Evolutionary conservation across 352 stramenopile genomes (phyloP).

Genomic region (Phytophthora fragariaefolia): DNA sequence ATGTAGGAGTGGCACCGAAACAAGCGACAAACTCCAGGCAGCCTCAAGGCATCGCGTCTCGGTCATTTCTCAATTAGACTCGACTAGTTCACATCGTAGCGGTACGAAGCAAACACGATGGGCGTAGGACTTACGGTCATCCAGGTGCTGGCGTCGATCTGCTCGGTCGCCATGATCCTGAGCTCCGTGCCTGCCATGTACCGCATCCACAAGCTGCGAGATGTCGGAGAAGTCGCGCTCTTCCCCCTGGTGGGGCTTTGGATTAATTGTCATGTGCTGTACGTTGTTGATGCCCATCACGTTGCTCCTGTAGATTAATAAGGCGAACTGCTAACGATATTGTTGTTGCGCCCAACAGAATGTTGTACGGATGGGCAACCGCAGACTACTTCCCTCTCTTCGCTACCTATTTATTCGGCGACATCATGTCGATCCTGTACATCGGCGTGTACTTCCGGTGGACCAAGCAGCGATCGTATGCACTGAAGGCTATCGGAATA

Average conservation of each 20-base stretch:
- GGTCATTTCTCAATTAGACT: constrained; percentile 37
- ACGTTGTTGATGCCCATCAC: constrained; percentile 11
- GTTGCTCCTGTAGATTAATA: constrained; percentile 8
- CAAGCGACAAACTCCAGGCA: constrained; percentile 6
- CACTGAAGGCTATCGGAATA: constrained; percentile 24
- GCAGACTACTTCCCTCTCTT: constrained; percentile 43
- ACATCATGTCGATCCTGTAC: constrained; percentile 42
- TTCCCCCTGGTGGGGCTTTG: constrained; percentile 50
- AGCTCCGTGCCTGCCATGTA: constrained; percentile 46
- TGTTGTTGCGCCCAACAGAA: constrained; percentile 25
- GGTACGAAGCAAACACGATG: constrained; percentile 18
- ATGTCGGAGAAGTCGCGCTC: constrained; percentile 42
- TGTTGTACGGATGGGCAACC: constrained; percentile 45
- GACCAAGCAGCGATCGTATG: constrained; percentile 31
- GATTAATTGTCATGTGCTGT: constrained; percentile 49
- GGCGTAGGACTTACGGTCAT: constrained; percentile 37
- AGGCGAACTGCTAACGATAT: constrained; percentile 6
- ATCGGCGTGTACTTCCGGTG: constrained; percentile 39
- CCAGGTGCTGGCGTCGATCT: constrained; percentile 45
- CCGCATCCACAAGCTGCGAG: constrained; percentile 43
- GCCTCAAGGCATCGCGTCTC: neutral
- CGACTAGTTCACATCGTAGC: neutral
- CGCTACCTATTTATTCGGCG: constrained; percentile 36
- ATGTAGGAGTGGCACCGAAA: constrained; percentile 8
- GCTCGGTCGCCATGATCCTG: constrained; percentile 46